Percentiles rank a stretch among this genome's conserved stretches.
These are phyloP conservation scores for Peronospora belbahrii DNA, from an alignment of 352 stramenopile species.

Conservation along the genomic window DNA sequence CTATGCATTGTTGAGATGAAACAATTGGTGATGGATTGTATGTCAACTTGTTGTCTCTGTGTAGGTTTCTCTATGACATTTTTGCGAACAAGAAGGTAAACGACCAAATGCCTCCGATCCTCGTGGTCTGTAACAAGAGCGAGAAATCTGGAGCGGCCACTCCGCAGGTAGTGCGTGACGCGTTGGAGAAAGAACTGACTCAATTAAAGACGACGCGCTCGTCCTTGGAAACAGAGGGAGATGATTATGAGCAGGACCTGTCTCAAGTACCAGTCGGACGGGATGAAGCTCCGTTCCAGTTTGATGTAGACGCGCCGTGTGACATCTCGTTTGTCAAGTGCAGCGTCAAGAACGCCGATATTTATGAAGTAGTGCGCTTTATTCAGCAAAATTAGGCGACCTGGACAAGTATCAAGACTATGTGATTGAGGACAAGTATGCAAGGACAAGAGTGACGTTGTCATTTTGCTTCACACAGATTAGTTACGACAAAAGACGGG, in stretches of 20 bases:
- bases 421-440: slow-evolving; percentile 1
- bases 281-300: slow-evolving; percentile 65
- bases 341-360: slow-evolving; percentile 58
- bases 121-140: slow-evolving; percentile 84
- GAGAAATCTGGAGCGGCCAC: slow-evolving; percentile 41
- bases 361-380: slow-evolving; percentile 58
- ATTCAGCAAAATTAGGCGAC: slow-evolving; percentile 57
- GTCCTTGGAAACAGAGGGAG: slow-evolving; percentile 74
- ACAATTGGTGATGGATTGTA: neutral
- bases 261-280: slow-evolving; percentile 66
- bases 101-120: slow-evolving; percentile 53
- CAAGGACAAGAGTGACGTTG: too few species aligned
- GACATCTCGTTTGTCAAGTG: slow-evolving; percentile 66
- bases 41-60: neutral
- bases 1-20: neutral
- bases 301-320: slow-evolving; percentile 73
- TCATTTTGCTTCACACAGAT: too few species aligned
- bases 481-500: too few species aligned
- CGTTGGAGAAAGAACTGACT: slow-evolving; percentile 75
- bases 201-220: slow-evolving; percentile 83
- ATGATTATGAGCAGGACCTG: slow-evolving; percentile 69
- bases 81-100: slow-evolving; percentile 82
- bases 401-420: slow-evolving; percentile 8
- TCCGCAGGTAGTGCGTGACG: slow-evolving; percentile 41
- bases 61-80: slow-evolving; percentile 78